phyloP scores from a whole-genome alignment of 805 yeast genomes.

The Zygosaccharomyces lentus region DNA sequence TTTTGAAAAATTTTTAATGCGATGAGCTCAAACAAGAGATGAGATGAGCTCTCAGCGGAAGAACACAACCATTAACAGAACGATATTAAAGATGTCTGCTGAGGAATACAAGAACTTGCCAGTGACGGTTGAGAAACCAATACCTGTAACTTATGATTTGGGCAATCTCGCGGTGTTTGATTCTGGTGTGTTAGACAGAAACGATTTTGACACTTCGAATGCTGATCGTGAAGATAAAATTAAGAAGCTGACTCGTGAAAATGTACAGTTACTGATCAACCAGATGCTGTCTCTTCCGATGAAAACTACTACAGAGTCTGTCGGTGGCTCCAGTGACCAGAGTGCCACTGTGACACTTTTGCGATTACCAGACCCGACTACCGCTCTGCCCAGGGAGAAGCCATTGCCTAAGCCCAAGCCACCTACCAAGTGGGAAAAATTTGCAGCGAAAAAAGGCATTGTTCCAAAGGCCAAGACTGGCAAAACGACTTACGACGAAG shows the following conservation, averaged over 20 bases:
- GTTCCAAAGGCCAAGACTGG: slow-evolving; percentile 85
- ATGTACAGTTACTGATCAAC: slow-evolving; percentile 84
- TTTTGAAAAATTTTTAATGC: slow-evolving; percentile 9
- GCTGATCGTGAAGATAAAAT: slow-evolving; percentile 61
- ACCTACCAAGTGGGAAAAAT: slow-evolving; percentile 93
- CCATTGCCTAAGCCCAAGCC: slow-evolving; percentile 90
- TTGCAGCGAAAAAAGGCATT: slow-evolving; percentile 95
- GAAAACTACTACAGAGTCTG: slow-evolving; percentile 76
- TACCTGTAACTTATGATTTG: slow-evolving; percentile 83
- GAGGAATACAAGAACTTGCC: slow-evolving; percentile 40
- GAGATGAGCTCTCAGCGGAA: neutral
- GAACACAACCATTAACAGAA: neutral
- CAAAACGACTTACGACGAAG: slow-evolving; percentile 86
- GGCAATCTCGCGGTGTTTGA: slow-evolving; percentile 91
- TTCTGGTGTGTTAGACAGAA: slow-evolving; percentile 73
- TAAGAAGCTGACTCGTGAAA: slow-evolving; percentile 73
- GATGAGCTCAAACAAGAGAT: slow-evolving; percentile 11
- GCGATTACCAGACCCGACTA: slow-evolving; percentile 76
- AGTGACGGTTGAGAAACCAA: slow-evolving; percentile 84
- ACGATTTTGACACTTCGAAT: slow-evolving; percentile 48
- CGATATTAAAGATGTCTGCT: slow-evolving; percentile 17
- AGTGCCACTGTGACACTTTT: slow-evolving; percentile 74
- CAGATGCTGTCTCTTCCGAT: slow-evolving; percentile 88
- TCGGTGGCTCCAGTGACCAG: slow-evolving; percentile 48
- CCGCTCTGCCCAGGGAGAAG: slow-evolving; percentile 89